These are phyloP conservation scores for Protoeuglena noctilucae DNA, from an alignment of 139 green algal species.

Conservation along the genomic window DNA sequence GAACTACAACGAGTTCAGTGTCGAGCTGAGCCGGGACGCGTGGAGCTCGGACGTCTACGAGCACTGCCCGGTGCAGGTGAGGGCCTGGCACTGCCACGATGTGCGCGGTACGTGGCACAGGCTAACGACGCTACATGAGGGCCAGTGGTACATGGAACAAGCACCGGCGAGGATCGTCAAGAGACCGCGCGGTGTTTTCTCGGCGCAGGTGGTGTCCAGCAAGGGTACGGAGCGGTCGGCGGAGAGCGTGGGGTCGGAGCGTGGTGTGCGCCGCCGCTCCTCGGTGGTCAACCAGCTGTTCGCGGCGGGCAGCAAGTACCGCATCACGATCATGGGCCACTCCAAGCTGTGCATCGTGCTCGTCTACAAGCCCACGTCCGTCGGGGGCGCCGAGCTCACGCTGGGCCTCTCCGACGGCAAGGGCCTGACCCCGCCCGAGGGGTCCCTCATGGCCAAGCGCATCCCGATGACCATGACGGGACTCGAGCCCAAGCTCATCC, in stretches of 20 bases:
- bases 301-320: conserved; percentile 19
- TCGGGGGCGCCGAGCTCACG: neutral
- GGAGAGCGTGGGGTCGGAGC: neutral
- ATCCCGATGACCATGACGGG: conserved; percentile 7
- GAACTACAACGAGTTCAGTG: conserved; percentile 26
- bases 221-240: neutral
- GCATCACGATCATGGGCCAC: conserved; percentile 17
- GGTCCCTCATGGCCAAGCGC: neutral
- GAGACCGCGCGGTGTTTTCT: too few species aligned
- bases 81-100: too few species aligned
- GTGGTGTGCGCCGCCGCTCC: neutral
- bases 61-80: conserved; percentile 26
- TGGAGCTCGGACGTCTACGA: conserved; percentile 41
- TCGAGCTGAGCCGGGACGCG: conserved; percentile 32
- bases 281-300: neutral
- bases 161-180: too few species aligned
- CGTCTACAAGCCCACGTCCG: conserved; percentile 13
- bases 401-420: neutral
- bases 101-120: neutral
- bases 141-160: too few species aligned
- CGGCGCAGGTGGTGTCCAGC: neutral
- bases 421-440: too few species aligned
- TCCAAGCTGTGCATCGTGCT: conserved; percentile 19
- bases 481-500: conserved; percentile 29
- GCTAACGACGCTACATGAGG: too few species aligned